Evolutionary conservation across 1,139 yeast species (phyloP).

Genomic region (Yamadazyma jaroonii): DNA sequence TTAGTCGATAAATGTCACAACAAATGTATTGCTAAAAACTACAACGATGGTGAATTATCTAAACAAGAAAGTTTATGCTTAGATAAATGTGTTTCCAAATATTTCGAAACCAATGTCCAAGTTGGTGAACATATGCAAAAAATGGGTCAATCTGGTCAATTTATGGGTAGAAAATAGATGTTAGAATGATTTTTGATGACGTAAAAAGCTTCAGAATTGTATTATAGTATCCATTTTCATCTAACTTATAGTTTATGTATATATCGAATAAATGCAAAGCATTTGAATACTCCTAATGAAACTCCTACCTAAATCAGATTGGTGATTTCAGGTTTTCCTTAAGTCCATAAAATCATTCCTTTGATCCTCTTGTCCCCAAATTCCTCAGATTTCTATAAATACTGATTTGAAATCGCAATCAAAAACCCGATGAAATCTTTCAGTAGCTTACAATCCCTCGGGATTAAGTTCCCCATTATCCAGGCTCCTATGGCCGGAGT

Average conservation of each 20-base stretch:
- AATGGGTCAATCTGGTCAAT: slow-evolving; percentile 58
- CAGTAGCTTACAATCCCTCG: slow-evolving; percentile 7
- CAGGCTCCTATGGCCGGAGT: slow-evolving; percentile 59
- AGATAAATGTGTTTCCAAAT: slow-evolving; percentile 96
- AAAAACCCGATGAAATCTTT: slow-evolving; percentile 8
- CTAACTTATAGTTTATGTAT: too few relatives aligned
- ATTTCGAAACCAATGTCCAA: slow-evolving; percentile 92
- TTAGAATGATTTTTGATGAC: not conserved
- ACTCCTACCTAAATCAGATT: too few relatives aligned
- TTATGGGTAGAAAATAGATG: slow-evolving; percentile 45
- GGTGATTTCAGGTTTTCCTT: too few relatives aligned
- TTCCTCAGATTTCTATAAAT: too few relatives aligned
- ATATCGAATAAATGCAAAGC: too few relatives aligned
- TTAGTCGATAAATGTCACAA: slow-evolving; percentile 79
- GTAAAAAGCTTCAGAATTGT: not conserved
- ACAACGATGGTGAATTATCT: slow-evolving; percentile 73
- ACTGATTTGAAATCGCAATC: too few relatives aligned
- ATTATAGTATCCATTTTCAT: not conserved
- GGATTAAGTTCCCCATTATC: slow-evolving; percentile 30
- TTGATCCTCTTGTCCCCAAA: too few relatives aligned
- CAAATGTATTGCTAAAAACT: slow-evolving; percentile 73
- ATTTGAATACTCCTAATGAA: too few relatives aligned
- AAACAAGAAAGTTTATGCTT: slow-evolving; percentile 88
- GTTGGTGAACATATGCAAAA: slow-evolving; percentile 91
- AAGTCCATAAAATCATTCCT: too few relatives aligned